Evolutionary conservation across 2,329 filamentous ascomycete genomes (phyloP).

Genomic region (Aureobasidium namibiae): DNA sequence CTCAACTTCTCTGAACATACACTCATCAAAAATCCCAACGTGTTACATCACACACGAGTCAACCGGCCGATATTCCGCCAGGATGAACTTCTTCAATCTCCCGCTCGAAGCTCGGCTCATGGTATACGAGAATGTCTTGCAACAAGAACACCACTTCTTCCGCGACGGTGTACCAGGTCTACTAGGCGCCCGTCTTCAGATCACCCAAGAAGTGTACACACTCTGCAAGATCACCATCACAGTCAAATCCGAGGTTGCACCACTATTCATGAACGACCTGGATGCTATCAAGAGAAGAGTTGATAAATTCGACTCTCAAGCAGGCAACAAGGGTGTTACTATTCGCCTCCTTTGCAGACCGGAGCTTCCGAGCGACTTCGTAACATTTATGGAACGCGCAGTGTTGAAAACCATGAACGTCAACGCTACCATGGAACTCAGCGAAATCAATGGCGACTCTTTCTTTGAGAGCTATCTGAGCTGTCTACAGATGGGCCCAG

Average conservation of each 20-base stretch:
- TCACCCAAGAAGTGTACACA: neutral
- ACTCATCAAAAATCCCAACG: no score
- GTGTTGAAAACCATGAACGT: neutral
- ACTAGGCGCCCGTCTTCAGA: neutral
- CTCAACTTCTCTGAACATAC: neutral
- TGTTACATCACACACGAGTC: neutral
- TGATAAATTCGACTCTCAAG: neutral
- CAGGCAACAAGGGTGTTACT: neutral
- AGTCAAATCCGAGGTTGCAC: neutral
- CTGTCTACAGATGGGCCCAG: neutral
- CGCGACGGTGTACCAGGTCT: neutral
- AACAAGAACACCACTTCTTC: neutral
- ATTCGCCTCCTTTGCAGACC: neutral
- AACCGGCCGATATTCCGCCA: neutral
- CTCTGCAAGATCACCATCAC: neutral
- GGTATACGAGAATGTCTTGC: neutral
- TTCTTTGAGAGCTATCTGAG: no score
- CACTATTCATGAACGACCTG: neutral
- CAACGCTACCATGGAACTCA: neutral
- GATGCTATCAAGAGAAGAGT: neutral
- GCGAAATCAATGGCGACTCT: no score
- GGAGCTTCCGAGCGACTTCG: neutral
- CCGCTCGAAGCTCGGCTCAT: neutral
- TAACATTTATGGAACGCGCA: neutral
- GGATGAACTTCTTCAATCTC: neutral